These are phyloP conservation scores for Brettanomyces custersianus DNA, from an alignment of 805 yeast genomes.

Conservation along the genomic window DNA sequence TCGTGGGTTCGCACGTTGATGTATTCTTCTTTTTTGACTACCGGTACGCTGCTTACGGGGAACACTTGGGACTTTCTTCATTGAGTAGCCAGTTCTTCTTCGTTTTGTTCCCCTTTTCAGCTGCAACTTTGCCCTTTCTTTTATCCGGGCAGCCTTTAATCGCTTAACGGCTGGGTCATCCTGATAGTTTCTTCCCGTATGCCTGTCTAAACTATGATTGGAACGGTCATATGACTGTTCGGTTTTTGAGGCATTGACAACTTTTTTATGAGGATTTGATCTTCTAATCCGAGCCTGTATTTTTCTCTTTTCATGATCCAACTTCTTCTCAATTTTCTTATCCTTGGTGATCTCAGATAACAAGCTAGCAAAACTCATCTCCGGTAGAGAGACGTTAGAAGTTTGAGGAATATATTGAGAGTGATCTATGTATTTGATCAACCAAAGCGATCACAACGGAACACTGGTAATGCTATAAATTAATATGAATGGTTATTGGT, in stretches of 20 bases:
- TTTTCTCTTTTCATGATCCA: background rate
- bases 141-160: conserved; percentile 55
- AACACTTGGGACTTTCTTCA: background rate
- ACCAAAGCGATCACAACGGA: no score
- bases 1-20: conserved; percentile 1
- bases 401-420: no score
- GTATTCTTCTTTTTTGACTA: conserved; percentile 4
- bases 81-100: conserved; percentile 16
- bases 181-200: background rate
- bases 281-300: background rate
- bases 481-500: no score
- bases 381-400: no score
- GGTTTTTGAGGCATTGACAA: background rate
- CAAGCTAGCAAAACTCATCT: conserved; percentile 15
- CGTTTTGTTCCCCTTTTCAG: conserved; percentile 5
- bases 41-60: conserved; percentile 3
- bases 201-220: background rate
- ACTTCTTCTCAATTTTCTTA: conserved; percentile 6
- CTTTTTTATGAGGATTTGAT: background rate
- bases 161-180: conserved; percentile 66
- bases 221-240: background rate
- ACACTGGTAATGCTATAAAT: no score
- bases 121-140: conserved; percentile 37
- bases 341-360: conserved; percentile 23
- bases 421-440: no score